Conservation (phyloP, 2,329 filamentous ascomycete species). For the Penicillium sclerotigenum region DNA sequence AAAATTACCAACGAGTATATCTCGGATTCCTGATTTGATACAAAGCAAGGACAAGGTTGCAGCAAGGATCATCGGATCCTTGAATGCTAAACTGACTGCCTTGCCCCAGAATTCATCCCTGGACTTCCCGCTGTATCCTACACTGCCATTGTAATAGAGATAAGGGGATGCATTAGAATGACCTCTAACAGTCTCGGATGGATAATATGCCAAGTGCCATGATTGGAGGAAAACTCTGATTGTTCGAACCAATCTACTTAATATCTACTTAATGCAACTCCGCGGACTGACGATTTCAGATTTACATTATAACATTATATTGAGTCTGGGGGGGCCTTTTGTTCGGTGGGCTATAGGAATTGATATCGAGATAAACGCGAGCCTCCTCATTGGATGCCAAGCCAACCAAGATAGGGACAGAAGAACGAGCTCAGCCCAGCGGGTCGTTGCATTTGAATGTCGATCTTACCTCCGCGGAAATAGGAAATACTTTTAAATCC, state of each 20-base stretch:
- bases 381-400: constrained; percentile 22
- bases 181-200: constrained; percentile 4
- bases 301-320: background rate
- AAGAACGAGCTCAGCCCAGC: background rate
- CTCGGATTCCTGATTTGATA: constrained; percentile 18
- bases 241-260: background rate
- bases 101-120: background rate
- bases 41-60: background rate
- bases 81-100: background rate
- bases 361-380: constrained; percentile 21
- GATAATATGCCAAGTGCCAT: background rate
- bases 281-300: constrained; percentile 8
- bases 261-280: constrained; percentile 10
- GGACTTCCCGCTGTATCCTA: background rate
- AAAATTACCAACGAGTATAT: constrained; percentile 10
- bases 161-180: constrained; percentile 7
- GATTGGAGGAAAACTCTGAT: constrained; percentile 1
- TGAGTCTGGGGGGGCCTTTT: background rate
- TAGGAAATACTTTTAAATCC: no score
- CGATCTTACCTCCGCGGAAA: constrained; percentile 23
- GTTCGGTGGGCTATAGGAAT: background rate
- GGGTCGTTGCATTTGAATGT: constrained; percentile 1
- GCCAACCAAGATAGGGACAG: constrained; percentile 13
- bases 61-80: background rate
- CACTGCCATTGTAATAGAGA: constrained; percentile 2